phyloP scores from a whole-genome alignment of 257 asterid genomes.

The Knoxia roxburghii region DNA sequence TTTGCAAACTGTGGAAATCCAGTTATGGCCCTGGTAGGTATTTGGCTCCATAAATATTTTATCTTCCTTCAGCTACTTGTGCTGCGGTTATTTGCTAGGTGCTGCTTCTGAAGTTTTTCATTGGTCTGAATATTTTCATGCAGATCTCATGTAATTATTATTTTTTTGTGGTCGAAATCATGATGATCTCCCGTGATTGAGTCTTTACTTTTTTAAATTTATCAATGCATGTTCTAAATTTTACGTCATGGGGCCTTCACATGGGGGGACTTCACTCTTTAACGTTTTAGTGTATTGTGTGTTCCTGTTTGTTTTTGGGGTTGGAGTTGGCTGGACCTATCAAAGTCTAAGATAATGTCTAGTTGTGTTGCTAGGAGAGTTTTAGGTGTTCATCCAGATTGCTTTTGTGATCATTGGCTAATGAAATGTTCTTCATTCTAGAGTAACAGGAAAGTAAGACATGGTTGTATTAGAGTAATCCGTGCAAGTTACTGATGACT shows the following conservation, averaged over 20 bases:
- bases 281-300: too few species aligned
- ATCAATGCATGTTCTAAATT: neutral
- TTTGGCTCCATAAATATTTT: neutral
- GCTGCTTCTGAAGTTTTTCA: neutral
- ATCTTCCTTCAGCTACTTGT: neutral
- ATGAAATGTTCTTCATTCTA: neutral
- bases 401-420: neutral
- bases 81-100: neutral
- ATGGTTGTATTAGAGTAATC: neutral
- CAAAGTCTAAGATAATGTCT: too few species aligned
- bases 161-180: neutral
- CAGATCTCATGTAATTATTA: neutral
- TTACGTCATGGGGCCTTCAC: neutral
- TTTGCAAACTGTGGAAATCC: slow-evolving; percentile 74
- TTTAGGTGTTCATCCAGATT: neutral
- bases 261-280: too few species aligned
- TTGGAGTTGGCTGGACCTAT: neutral
- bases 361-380: neutral
- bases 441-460: neutral
- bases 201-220: neutral
- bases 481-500: neutral
- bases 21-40: slow-evolving; percentile 71
- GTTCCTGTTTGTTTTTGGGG: neutral
- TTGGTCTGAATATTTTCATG: neutral
- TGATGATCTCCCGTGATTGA: neutral